Base-by-base conservation (phyloP, 176 grass and related monocot genomes). In the Pontederia crassipes region DNA sequence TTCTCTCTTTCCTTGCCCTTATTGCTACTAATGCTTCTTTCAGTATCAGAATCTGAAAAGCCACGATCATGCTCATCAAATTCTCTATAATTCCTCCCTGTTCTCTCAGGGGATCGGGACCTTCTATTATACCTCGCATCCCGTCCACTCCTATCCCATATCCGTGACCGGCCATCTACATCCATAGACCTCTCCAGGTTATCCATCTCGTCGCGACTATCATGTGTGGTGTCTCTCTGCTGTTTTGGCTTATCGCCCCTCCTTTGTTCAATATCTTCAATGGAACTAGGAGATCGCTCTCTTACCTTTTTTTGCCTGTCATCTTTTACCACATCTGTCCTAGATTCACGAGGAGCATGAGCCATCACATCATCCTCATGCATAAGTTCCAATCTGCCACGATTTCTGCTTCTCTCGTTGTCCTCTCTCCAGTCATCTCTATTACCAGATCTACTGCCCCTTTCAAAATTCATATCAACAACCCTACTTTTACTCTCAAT, bases 41-140 rank as follows among this genome's bases (percentile, higher is more conserved):
- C 80, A 46, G 76, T 70, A 35, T 83, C 77, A 57, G 80, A 83
- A 52, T 81, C 85, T 9, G 68, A 88, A 78, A 63, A 72, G 13
- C 62, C 79, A 58, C 28, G 58, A 11, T 82, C 79, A 17, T 35
- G 58, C 8, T 80, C 77, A 28, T 80, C 85, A 69, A 49, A 49
- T 27, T 73, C 76, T 62, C 58, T 55, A 35, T 67, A 64, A 77
- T 62, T 72, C 55, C 62, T 78, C 50, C 67, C 73, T 35, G 28
- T 73, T 24, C 77, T 81, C 29, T 86, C 83, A 73, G 51, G 61
- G 67, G 52, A 56, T 10, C 48, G 48, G 58, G 66, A 58, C 32
- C 57, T 57, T 48, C 40, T 68, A 67, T 60, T 70, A 67, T 54
- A 57, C 27, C 54, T 66, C 50, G 6, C 27, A 55, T 88, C 76